Base-by-base conservation (phyloP, 495 filamentous ascomycete species). In the Podospora sp. region DNA sequence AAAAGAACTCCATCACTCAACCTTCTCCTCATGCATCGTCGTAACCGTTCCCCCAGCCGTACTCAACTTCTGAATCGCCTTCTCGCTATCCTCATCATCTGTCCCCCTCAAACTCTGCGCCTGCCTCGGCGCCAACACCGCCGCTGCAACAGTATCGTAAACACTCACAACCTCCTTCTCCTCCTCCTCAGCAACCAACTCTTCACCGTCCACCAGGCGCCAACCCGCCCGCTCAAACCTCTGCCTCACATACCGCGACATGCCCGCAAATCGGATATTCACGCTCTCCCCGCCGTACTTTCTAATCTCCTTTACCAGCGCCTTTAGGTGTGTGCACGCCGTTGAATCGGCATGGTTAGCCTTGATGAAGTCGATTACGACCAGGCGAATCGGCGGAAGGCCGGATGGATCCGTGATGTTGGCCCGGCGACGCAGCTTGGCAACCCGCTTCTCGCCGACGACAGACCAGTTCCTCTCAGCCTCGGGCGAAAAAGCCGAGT, bases 391-490 rank as follows among this genome's bases (percentile, higher is more conserved):
- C 0, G 68, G 67, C 11, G 71, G 71, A 49, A 73, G 33, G 11
- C 20, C 27, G 1, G 63, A 52, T 1, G 63, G 33, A 52, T 68
- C 62, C 5, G 58, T 52, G 60, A 75, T 72, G 1, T 69, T 67
- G 4, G 66, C 73, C 4, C 25, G 26, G 8, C 63, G 57, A 18
- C 73, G 68, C 20, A 75, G 50, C 62, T 67, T 67, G 7, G 46
- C 56, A 5, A 75, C 20, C 18, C 73, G 64, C 51, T 70, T 71
- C 65, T 76, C 78, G 8, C 78, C 78, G 0, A 77, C 73, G 9
- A 83, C 82, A 33, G 78, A 81, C 83, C 83, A 86, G 56, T 73
- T 77, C 0, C 83, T 73, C 62, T 81, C 76, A 7, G 73, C 65
- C 50, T 77, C 78, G 1, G 68, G 71, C 1, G 55, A 27, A 22